These are phyloP conservation scores for Lactarius deliciosus DNA, from an alignment of 768 basidiomycete species.

Conservation along the genomic window DNA sequence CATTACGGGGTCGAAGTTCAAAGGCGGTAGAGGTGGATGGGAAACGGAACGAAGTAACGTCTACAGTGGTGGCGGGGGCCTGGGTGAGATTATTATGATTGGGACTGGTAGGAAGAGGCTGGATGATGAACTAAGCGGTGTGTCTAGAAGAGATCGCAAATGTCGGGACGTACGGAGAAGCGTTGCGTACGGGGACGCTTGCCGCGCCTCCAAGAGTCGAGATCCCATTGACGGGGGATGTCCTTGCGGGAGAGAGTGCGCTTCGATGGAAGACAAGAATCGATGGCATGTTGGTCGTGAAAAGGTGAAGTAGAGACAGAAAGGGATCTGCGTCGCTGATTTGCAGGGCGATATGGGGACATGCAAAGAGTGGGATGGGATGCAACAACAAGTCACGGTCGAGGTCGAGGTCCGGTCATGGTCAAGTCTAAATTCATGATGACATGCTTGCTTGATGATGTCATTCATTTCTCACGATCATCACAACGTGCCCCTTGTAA, in stretches of 20 bases:
- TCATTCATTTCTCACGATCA: slow-evolving; percentile 20
- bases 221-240: slow-evolving; percentile 48
- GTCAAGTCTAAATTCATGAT: background rate
- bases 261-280: slow-evolving; percentile 50
- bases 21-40: slow-evolving; percentile 38
- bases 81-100: slow-evolving; percentile 7
- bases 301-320: slow-evolving; percentile 46
- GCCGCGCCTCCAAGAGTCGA: slow-evolving; percentile 52
- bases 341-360: slow-evolving; percentile 26
- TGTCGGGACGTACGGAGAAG: slow-evolving; percentile 42
- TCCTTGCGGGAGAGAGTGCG: slow-evolving; percentile 43
- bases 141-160: slow-evolving; percentile 6
- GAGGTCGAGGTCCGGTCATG: background rate
- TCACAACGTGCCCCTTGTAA: slow-evolving; percentile 16
- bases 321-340: slow-evolving; percentile 53
- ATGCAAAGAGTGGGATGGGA: slow-evolving; percentile 13
- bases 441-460: slow-evolving; percentile 3
- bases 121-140: slow-evolving; percentile 1
- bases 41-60: slow-evolving; percentile 25
- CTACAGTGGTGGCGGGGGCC: slow-evolving; percentile 1
- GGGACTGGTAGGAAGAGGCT: slow-evolving; percentile 12
- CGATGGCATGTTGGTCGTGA: slow-evolving; percentile 36
- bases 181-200: slow-evolving; percentile 52
- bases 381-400: background rate
- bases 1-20: slow-evolving; percentile 31